Conservation (phyloP, 495 filamentous ascomycete genomes). For the Penicillium canariense region DNA sequence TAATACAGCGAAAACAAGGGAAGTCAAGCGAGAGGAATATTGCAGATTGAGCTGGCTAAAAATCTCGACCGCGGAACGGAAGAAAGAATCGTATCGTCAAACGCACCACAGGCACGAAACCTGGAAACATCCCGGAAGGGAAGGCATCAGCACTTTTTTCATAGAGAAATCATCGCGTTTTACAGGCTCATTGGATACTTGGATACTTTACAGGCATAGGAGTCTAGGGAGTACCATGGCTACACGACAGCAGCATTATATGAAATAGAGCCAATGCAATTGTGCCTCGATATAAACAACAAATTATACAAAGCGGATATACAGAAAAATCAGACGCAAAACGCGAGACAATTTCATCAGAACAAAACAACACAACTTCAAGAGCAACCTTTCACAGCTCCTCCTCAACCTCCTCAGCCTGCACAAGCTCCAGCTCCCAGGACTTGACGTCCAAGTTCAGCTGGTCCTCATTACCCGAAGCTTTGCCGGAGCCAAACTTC, state of each 20-base stretch:
- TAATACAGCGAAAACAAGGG: too few relatives aligned
- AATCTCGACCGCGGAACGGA: too few relatives aligned
- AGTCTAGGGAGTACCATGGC: too few relatives aligned
- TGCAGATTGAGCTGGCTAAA: too few relatives aligned
- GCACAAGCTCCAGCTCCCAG: conserved; percentile 24
- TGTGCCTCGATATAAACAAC: not conserved
- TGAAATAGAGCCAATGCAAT: not conserved
- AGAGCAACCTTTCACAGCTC: conserved; percentile 17
- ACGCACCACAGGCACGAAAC: too few relatives aligned
- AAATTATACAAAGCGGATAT: not conserved
- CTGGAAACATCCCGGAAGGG: too few relatives aligned
- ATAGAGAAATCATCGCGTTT: too few relatives aligned
- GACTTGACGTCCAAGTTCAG: conserved; percentile 13
- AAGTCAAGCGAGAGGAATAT: too few relatives aligned
- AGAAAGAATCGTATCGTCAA: too few relatives aligned
- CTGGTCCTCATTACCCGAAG: conserved; percentile 18
- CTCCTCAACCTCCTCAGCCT: conserved; percentile 20
- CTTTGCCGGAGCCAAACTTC: conserved; percentile 34
- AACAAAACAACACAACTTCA: not conserved
- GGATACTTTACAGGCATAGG: too few relatives aligned
- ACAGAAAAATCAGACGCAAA: not conserved
- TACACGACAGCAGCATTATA: not conserved
- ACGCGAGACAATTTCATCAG: not conserved
- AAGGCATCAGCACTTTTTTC: too few relatives aligned
- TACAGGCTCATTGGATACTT: too few relatives aligned